These are phyloP conservation scores for Fusarium citri DNA, from an alignment of 2,329 filamentous ascomycete species.

Conservation along the genomic window DNA sequence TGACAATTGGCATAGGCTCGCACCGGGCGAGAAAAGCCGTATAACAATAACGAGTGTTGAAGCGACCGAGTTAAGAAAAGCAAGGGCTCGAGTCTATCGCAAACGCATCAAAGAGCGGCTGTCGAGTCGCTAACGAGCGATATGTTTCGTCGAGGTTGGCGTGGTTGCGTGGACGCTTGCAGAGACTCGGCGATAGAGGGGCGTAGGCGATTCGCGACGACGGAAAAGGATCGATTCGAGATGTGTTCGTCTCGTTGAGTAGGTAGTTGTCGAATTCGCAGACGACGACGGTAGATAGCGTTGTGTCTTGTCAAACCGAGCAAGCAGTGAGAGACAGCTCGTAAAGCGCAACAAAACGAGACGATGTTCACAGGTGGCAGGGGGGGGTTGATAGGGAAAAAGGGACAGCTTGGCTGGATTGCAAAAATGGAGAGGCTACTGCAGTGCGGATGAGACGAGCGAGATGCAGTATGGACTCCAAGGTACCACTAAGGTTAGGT, in stretches of 20 bases:
- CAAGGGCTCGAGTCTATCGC: slow-evolving; percentile 26
- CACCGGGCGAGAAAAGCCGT: slow-evolving; percentile 41
- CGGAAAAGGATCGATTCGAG: slow-evolving; percentile 23
- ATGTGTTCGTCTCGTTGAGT: slow-evolving; percentile 28
- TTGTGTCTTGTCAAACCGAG: slow-evolving; percentile 27
- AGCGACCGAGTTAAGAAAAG: slow-evolving; percentile 3
- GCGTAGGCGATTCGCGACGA: slow-evolving; percentile 30
- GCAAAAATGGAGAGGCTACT: slow-evolving; percentile 37
- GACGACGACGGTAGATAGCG: slow-evolving; percentile 9
- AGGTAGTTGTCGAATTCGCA: slow-evolving; percentile 25
- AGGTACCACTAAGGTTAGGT: slow-evolving; percentile 1
- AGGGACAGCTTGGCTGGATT: slow-evolving; percentile 47
- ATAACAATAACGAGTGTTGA: slow-evolving; percentile 31
- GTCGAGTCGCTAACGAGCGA: not conserved
- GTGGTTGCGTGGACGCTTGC: slow-evolving; percentile 17
- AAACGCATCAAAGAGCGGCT: slow-evolving; percentile 40
- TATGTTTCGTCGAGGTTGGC: slow-evolving; percentile 8
- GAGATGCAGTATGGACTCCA: slow-evolving; percentile 10
- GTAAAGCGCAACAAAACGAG: slow-evolving; percentile 35
- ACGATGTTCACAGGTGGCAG: slow-evolving; percentile 31
- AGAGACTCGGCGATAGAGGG: slow-evolving; percentile 16
- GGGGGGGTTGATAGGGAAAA: slow-evolving; percentile 28
- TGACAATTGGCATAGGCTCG: slow-evolving; percentile 38
- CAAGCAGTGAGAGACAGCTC: slow-evolving; percentile 23
- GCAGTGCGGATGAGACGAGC: slow-evolving; percentile 31